A percentile compares a stretch with the other conserved stretches of the same genome.
Conservation (phyloP, 192 early-diverging fungal species). For the Backusella mclennaniae region DNA sequence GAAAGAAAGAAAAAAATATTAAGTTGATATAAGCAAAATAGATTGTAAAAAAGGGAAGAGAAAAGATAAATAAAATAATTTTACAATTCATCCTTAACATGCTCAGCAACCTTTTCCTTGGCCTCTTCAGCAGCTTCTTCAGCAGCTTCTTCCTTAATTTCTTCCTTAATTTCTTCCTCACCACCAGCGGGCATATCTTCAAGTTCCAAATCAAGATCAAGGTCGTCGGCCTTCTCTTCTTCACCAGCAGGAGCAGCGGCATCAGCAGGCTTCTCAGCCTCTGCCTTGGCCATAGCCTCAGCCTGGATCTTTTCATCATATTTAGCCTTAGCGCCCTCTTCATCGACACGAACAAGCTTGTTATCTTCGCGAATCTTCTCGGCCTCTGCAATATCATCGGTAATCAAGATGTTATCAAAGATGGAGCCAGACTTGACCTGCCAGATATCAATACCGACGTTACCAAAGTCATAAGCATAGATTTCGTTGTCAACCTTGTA, state of each 20-base stretch:
- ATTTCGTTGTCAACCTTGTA: conserved; percentile 85
- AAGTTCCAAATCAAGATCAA: conserved; percentile 11
- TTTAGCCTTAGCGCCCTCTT: conserved; percentile 65
- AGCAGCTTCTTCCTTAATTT: not conserved
- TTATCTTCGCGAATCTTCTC: conserved; percentile 70
- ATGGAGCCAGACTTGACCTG: conserved; percentile 89
- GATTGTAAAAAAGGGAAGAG: not conserved
- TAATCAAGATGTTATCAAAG: conserved; percentile 94
- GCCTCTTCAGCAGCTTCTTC: conserved; percentile 13
- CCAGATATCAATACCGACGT: conserved; percentile 95
- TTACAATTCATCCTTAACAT: conserved; percentile 40
- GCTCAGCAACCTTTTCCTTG: conserved; percentile 8
- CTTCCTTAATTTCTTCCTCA: conserved; percentile 5
- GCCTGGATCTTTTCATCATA: conserved; percentile 40
- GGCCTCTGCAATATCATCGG: conserved; percentile 77
- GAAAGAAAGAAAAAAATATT: not conserved
- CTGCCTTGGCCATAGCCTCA: conserved; percentile 27
- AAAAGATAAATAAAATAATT: not conserved
- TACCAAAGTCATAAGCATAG: conserved; percentile 84
- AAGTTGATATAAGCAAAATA: not conserved
- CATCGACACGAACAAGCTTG: conserved; percentile 61
- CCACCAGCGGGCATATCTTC: conserved; percentile 1
- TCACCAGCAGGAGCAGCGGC: conserved; percentile 11
- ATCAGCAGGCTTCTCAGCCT: conserved; percentile 8
- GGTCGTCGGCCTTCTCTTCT: not conserved